A percentile compares a stretch with the other conserved stretches of the same genome.
Evolutionary conservation across 495 filamentous ascomycete genomes (phyloP).

Genomic region (Penicillium desertorum): DNA sequence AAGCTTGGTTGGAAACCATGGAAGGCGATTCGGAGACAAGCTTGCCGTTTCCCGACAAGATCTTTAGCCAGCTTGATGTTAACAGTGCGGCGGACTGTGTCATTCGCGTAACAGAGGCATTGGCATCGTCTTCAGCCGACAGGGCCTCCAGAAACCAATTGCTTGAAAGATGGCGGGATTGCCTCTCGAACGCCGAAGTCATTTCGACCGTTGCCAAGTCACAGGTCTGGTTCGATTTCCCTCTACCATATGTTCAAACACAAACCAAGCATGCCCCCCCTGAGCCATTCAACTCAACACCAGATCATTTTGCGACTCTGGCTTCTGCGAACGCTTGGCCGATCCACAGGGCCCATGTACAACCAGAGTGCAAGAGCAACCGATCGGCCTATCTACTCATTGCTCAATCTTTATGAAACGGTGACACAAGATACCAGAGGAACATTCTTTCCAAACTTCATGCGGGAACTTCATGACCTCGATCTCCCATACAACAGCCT

Average conservation of each 20-base stretch:
- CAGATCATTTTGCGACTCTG: conserved; percentile 42
- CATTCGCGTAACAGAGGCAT: conserved; percentile 36
- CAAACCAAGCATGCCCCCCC: background rate
- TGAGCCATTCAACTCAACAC: conserved; percentile 20
- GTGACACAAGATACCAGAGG: conserved; percentile 8
- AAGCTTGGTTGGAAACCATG: conserved; percentile 25
- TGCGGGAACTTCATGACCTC: conserved; percentile 33
- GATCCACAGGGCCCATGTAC: conserved; percentile 27
- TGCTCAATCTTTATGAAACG: conserved; percentile 37
- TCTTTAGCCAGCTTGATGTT: conserved; percentile 28
- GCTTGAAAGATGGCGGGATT: conserved; percentile 38
- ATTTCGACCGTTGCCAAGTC: conserved; percentile 26
- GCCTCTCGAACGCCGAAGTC: conserved; percentile 25
- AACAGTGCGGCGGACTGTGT: conserved; percentile 31
- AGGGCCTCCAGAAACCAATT: conserved; percentile 13
- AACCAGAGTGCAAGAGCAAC: conserved; percentile 18
- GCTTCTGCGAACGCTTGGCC: conserved; percentile 35
- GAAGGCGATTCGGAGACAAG: conserved; percentile 5
- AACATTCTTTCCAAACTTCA: conserved; percentile 33
- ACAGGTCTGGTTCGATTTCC: conserved; percentile 30
- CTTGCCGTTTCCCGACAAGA: conserved; percentile 12
- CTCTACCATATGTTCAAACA: conserved; percentile 10
- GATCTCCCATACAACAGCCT: conserved; percentile 37
- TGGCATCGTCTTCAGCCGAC: conserved; percentile 23
- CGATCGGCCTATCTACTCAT: conserved; percentile 26